phyloP scores from a whole-genome alignment of 805 yeast species.

The Candida chilensis region DNA sequence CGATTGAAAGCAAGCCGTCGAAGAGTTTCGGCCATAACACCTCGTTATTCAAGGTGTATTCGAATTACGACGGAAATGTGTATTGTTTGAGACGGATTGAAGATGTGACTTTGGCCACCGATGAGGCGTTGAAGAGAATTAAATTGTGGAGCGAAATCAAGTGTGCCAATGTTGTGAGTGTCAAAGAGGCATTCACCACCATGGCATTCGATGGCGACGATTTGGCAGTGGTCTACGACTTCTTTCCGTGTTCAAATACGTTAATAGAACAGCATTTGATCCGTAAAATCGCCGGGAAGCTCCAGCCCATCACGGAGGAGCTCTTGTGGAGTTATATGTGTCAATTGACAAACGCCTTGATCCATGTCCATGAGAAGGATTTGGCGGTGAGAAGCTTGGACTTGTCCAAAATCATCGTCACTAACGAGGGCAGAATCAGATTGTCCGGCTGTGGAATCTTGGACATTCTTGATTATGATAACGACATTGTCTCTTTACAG shows the following conservation, averaged over 20 bases:
- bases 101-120: conserved; percentile 42
- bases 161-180: conserved; percentile 51
- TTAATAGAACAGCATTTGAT: conserved; percentile 60
- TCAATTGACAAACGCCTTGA: conserved; percentile 65
- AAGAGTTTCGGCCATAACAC: conserved; percentile 44
- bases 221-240: conserved; percentile 74
- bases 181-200: conserved; percentile 80
- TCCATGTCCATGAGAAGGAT: conserved; percentile 55
- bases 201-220: conserved; percentile 78
- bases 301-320: conserved; percentile 51
- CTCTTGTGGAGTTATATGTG: conserved; percentile 67
- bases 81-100: conserved; percentile 74
- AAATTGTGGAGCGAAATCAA: conserved; percentile 57
- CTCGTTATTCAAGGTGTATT: conserved; percentile 69
- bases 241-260: conserved; percentile 68
- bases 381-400: conserved; percentile 57
- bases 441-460: conserved; percentile 62
- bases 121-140: conserved; percentile 49
- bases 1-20: conserved; percentile 9
- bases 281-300: conserved; percentile 25
- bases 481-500: conserved; percentile 25
- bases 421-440: conserved; percentile 64
- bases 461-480: conserved; percentile 49
- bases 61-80: conserved; percentile 68
- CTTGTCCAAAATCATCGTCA: conserved; percentile 62